Evolutionary conservation across 257 asterid genomes (phyloP).

Genomic region (Fraxinus cuspidata): DNA sequence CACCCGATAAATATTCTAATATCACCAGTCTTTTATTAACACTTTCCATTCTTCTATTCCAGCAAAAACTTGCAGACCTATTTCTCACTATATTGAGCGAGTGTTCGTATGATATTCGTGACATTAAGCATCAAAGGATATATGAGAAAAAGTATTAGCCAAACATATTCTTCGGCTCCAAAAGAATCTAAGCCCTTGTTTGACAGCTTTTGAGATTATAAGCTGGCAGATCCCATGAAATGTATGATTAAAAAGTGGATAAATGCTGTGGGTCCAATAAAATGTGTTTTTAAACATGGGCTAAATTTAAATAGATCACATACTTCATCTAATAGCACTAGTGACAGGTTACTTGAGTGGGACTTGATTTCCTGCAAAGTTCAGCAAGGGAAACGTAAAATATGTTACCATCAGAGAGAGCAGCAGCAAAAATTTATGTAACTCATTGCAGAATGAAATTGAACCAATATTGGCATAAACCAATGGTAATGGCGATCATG

Average conservation of each 20-base stretch:
- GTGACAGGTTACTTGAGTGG: slow-evolving; percentile 66
- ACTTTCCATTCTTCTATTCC: slow-evolving; percentile 4
- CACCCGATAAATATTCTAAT: slow-evolving; percentile 12
- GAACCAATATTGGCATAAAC: not conserved
- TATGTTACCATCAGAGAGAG: slow-evolving; percentile 21
- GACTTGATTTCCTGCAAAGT: slow-evolving; percentile 81
- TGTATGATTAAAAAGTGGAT: too few relatives aligned
- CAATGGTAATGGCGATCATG: not conserved
- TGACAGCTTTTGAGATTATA: too few relatives aligned
- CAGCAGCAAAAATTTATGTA: slow-evolving; percentile 19
- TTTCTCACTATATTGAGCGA: slow-evolving; percentile 5
- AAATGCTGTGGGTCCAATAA: too few relatives aligned
- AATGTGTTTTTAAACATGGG: too few relatives aligned
- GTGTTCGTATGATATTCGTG: not conserved
- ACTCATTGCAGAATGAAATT: not conserved
- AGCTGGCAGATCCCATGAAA: too few relatives aligned
- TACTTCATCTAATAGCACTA: slow-evolving; percentile 96
- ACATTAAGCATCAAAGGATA: slow-evolving; percentile 8
- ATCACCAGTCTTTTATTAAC: slow-evolving; percentile 15
- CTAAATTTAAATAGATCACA: slow-evolving; percentile 25
- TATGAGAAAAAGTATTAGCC: slow-evolving; percentile 3
- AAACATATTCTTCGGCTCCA: not conserved
- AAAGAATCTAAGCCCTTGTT: not conserved
- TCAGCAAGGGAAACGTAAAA: slow-evolving; percentile 24
- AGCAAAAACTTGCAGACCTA: slow-evolving; percentile 9